phyloP scores from a whole-genome alignment of 192 early-diverging fungal species.

The Helicostylum pulchrum region DNA sequence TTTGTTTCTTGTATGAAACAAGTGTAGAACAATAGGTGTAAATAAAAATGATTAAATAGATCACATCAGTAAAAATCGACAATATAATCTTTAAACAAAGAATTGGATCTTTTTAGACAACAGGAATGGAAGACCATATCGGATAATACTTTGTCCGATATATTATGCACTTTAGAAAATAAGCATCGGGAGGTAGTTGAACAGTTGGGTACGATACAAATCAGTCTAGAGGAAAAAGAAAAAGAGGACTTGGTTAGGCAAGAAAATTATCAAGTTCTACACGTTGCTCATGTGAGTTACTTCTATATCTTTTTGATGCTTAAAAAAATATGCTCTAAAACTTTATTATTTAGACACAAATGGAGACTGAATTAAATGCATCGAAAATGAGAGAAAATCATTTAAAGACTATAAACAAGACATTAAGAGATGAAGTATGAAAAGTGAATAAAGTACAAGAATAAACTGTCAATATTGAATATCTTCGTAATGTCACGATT shows the following conservation, averaged over 20 bases:
- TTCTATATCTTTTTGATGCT: background rate
- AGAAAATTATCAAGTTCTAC: background rate
- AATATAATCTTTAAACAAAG: background rate
- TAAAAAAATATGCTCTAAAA: no score
- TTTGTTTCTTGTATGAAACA: no score
- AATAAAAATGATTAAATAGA: no score
- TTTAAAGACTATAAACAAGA: conserved; percentile 4
- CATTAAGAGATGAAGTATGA: conserved; percentile 16
- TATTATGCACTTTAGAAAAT: background rate
- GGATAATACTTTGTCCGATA: background rate
- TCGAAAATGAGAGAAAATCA: conserved; percentile 9
- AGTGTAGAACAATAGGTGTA: no score
- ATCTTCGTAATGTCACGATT: conserved; percentile 14
- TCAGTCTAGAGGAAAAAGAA: background rate
- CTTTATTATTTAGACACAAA: background rate
- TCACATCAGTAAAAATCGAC: no score
- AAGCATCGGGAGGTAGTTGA: background rate
- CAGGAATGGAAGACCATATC: background rate
- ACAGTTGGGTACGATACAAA: background rate
- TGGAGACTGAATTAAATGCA: conserved; percentile 2
- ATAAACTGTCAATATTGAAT: conserved; percentile 7
- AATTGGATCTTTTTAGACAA: conserved; percentile 4
- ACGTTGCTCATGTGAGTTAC: background rate
- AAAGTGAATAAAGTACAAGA: conserved; percentile 1
- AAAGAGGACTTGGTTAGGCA: background rate